Percentiles rank a stretch among this genome's conserved stretches.
Evolutionary conservation across 2,329 filamentous ascomycete genomes (phyloP).

Genomic region (Blastomyces silverae): DNA sequence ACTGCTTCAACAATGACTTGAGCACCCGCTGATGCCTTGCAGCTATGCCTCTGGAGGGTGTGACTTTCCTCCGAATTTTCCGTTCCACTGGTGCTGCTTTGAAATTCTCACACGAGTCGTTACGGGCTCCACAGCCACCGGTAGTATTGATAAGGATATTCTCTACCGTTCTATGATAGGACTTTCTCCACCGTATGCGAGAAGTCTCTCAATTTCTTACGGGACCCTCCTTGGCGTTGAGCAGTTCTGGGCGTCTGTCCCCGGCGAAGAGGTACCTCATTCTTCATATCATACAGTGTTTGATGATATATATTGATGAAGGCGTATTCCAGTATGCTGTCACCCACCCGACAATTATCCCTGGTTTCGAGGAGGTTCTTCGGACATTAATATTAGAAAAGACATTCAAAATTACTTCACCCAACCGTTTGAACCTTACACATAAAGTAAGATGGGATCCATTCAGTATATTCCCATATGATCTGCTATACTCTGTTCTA

Average conservation of each 20-base stretch:
- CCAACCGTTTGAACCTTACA: neutral
- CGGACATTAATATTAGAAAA: neutral
- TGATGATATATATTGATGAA: neutral
- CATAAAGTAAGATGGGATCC: constrained; percentile 12
- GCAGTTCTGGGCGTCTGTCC: constrained; percentile 12
- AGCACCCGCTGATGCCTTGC: neutral
- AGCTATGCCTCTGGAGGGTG: neutral
- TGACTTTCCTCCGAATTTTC: neutral
- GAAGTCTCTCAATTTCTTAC: constrained; percentile 2
- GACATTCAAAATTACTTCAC: neutral
- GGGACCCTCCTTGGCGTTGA: neutral
- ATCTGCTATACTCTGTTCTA: constrained; percentile 9
- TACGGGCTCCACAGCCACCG: neutral
- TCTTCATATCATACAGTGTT: neutral
- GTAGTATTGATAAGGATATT: constrained; percentile 10
- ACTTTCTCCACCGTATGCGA: neutral
- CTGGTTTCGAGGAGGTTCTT: constrained; percentile 2
- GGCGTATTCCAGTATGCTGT: constrained; percentile 4
- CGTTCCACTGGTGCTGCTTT: constrained; percentile 15
- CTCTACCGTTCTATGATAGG: constrained; percentile 11
- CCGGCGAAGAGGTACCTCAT: constrained; percentile 12
- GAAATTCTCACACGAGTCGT: constrained; percentile 11
- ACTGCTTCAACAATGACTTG: neutral
- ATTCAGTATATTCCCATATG: constrained; percentile 11
- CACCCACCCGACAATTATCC: constrained; percentile 8